Percentiles rank a stretch among this genome's conserved stretches.
phyloP scores from a whole-genome alignment of 1,284 basidiomycete species.

The Cystobasidium slooffiae region DNA sequence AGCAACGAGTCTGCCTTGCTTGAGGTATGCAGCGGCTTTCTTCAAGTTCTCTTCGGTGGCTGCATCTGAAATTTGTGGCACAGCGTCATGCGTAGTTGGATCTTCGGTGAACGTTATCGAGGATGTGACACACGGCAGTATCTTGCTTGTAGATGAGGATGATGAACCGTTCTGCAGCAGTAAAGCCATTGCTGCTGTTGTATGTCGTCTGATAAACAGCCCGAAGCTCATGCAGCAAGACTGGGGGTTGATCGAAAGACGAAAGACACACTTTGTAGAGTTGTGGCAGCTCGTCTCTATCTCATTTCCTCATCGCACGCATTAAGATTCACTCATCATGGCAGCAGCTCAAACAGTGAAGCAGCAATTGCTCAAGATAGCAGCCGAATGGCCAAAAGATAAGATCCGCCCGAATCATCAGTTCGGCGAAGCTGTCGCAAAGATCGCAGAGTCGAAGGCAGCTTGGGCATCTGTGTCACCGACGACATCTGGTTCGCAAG shows the following conservation, averaged over 20 bases:
- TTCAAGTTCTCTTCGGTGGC: constrained; percentile 21
- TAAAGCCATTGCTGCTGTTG: background rate
- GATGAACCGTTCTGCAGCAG: background rate
- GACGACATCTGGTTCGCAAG: constrained; percentile 22
- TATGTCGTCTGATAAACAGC: background rate
- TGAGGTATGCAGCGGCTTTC: constrained; percentile 53
- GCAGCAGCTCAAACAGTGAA: constrained; percentile 34
- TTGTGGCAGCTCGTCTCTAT: background rate
- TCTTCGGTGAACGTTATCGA: constrained; percentile 26
- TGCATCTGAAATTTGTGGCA: constrained; percentile 40
- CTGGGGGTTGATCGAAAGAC: constrained; percentile 3
- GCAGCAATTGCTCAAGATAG: constrained; percentile 37
- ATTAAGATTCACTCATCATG: background rate
- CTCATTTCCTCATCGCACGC: background rate
- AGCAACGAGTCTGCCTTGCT: constrained; percentile 64
- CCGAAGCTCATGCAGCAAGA: constrained; percentile 3
- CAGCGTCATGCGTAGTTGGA: constrained; percentile 1
- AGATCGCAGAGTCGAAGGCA: constrained; percentile 35
- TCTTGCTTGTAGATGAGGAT: constrained; percentile 1
- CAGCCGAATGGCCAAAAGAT: constrained; percentile 39
- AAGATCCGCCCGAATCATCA: constrained; percentile 41
- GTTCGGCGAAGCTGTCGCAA: constrained; percentile 32
- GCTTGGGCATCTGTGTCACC: constrained; percentile 28
- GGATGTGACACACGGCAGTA: constrained; percentile 21
- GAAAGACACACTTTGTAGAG: background rate